These are phyloP conservation scores for Candida rishiriensis DNA, from an alignment of 805 yeast species.

Conservation along the genomic window DNA sequence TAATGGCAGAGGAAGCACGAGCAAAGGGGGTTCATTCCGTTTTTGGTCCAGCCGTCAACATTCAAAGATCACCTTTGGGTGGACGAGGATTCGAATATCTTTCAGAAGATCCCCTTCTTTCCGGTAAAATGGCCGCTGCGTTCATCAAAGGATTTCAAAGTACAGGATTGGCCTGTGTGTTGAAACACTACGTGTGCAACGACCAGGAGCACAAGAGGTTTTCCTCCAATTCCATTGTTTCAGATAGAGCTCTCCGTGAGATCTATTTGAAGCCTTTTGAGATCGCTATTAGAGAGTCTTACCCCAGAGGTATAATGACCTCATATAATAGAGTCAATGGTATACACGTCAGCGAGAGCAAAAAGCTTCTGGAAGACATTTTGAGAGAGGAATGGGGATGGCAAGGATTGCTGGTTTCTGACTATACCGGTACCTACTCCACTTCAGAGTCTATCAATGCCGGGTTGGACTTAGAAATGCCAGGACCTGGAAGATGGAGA, in stretches of 20 bases:
- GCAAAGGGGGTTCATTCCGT: constrained; percentile 39
- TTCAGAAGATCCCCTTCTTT: constrained; percentile 53
- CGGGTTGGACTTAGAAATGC: constrained; percentile 65
- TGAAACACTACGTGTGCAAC: constrained; percentile 61
- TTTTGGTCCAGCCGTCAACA: constrained; percentile 35
- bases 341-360: constrained; percentile 47
- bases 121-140: constrained; percentile 44
- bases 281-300: constrained; percentile 47
- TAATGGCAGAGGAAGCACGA: constrained; percentile 41
- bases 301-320: constrained; percentile 57
- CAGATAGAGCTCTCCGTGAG: constrained; percentile 62
- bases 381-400: constrained; percentile 55
- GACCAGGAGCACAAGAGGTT: constrained; percentile 56
- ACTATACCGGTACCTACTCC: constrained; percentile 59
- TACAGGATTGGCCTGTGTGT: constrained; percentile 46
- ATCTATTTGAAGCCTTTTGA: constrained; percentile 62
- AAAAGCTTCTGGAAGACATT: constrained; percentile 38
- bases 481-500: constrained; percentile 50
- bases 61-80: constrained; percentile 41
- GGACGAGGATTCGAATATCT: constrained; percentile 61
- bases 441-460: constrained; percentile 42
- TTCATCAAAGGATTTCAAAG: constrained; percentile 52
- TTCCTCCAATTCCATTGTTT: constrained; percentile 42
- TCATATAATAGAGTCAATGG: constrained; percentile 62
- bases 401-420: constrained; percentile 55